Conservation (phyloP, 192 early-diverging fungal genomes). For the Backusella tuberculispora region DNA sequence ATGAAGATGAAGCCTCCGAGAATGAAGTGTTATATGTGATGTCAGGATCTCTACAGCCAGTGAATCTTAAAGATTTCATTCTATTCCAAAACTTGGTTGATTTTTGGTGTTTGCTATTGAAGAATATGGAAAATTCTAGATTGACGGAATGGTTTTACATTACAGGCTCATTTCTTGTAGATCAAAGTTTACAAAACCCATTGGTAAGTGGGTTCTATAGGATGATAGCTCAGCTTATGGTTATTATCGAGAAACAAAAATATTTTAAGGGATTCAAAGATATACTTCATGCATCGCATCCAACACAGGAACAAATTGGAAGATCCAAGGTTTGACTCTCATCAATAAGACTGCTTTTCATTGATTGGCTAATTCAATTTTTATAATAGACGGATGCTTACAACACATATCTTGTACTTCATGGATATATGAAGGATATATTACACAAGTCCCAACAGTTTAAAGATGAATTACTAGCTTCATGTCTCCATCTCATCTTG, state of each 20-base stretch:
- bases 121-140: constrained; percentile 40
- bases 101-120: constrained; percentile 60
- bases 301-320: background rate
- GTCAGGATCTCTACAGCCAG: constrained; percentile 48
- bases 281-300: constrained; percentile 7
- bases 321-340: constrained; percentile 4
- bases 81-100: constrained; percentile 73
- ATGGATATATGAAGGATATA: constrained; percentile 63
- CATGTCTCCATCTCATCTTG: constrained; percentile 68
- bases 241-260: constrained; percentile 42
- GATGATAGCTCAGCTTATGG: constrained; percentile 54
- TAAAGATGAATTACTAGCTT: constrained; percentile 76
- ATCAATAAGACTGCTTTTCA: background rate
- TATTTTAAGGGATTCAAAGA: constrained; percentile 38
- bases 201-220: constrained; percentile 79
- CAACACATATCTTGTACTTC: constrained; percentile 21
- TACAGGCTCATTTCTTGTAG: constrained; percentile 53
- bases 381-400: constrained; percentile 19
- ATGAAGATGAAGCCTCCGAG: constrained; percentile 34
- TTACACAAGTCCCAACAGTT: constrained; percentile 62
- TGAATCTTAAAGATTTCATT: constrained; percentile 65
- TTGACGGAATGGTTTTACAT: constrained; percentile 66
- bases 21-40: background rate
- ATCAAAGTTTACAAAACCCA: constrained; percentile 57
- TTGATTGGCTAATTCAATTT: background rate